Evolutionary conservation across 106 monocot genomes (phyloP), one percentile per base, ranked within the genome.

Genomic region (Acanthochlamys bracteata): DNA sequence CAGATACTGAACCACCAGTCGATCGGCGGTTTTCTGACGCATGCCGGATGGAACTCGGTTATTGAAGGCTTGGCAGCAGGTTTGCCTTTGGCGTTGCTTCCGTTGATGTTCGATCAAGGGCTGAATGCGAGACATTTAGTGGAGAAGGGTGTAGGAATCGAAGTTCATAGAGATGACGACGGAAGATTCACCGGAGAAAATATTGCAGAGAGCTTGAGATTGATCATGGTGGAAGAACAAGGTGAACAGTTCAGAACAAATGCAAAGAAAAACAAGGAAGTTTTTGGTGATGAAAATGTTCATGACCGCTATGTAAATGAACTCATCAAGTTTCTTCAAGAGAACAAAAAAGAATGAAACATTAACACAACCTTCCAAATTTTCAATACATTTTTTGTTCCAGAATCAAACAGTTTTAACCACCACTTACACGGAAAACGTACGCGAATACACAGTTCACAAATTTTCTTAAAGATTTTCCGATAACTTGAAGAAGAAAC

Each of bases 51-150:
- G 78, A 72, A 51, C 43, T 78, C 72, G 21, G 15, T 68, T 42
- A 66, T 78, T 4, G 82, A 82, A 22, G 77, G 70, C 4, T 56
- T 77, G 26, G 10, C 7, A 13, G 58, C 59, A 6, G 79, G 79
- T 49, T 19, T 43, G 27, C 60, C 58, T 7, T 39, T 84, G 68
- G 66, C 66, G 42, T 39, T 79, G 13, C 42, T 84, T 72, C 79
- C 79, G 11, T 27, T 83, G 42, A 57, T 79, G 41, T 75, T 73
- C 26, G 79, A 83, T 24, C 83, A 83, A 53, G 79, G 79, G 46
- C 79, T 83, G 23, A 79, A 75, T 53, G 79, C 75, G 0, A 65
- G 75, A 61, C 12, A 57, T 15, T 16, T 83, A 39, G 68, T 55
- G 47, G 83, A 75, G 66, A 75, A 24, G 66, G 67, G 67, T 42